These are phyloP conservation scores for Besnoitia besnoiti DNA, from an alignment of 169 alveolate genomes.

Conservation along the genomic window DNA sequence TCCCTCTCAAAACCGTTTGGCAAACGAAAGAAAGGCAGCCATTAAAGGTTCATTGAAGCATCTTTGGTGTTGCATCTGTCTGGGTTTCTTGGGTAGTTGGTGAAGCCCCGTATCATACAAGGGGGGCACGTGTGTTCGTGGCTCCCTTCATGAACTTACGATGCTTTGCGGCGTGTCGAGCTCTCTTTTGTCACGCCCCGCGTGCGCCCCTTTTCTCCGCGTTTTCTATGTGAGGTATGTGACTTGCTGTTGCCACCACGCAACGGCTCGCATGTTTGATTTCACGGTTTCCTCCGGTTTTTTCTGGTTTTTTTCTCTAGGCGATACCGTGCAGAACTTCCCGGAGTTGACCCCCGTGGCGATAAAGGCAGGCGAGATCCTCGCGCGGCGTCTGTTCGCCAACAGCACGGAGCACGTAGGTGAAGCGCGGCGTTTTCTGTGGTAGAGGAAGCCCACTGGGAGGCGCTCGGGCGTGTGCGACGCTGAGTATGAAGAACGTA, in stretches of 20 bases:
- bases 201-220: background rate
- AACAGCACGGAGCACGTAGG: conserved; percentile 61
- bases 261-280: no score
- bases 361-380: conserved; percentile 95
- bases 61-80: no score
- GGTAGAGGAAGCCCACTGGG: background rate
- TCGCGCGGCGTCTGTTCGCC: conserved; percentile 93
- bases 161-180: background rate
- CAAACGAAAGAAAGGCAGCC: no score
- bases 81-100: no score
- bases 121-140: no score
- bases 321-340: conserved; percentile 82
- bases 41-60: no score
- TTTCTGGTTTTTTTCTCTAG: background rate
- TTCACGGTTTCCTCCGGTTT: background rate
- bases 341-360: conserved; percentile 99
- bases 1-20: no score
- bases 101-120: no score
- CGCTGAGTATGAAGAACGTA: no score
- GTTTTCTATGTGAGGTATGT: background rate
- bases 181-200: background rate
- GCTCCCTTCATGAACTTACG: background rate
- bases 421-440: background rate
- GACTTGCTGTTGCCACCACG: no score
- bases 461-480: no score